Base-by-base conservation (phyloP, 176 grass and related monocot genomes). In the Luzula sylvatica region DNA sequence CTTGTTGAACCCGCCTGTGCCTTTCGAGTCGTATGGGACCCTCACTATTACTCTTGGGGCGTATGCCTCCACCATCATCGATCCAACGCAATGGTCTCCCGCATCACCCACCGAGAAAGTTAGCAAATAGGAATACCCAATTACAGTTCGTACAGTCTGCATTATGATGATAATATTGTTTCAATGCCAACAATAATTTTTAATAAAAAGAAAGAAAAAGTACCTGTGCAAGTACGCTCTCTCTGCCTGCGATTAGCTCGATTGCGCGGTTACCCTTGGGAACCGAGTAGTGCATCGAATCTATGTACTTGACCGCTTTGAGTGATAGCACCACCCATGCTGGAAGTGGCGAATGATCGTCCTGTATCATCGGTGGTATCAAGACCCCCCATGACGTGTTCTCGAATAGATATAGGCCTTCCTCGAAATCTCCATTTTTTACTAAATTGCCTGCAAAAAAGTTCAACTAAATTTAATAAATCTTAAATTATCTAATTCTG, bases 361-460 rank as follows among this genome's bases (percentile, higher is more conserved):
- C 83, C 72, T 84, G 76, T 43, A 84, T 81, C 61, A 83, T 81
- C 2, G 88, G 88, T 27, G 88, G 88, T 20, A 95, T 66, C 41
- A 95, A 76, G 16, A 88, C 79, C 0, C 88, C 88, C 79, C 83
- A 88, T 0, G 80, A 66, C 7, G 76, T 58, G 52, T 72, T 75
- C 11, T 79, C 76, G 0, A 88, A 20, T 42, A 95, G 69, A 73
- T 81, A 84, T 13, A 83, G 88, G 0, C 88, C 88, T 14, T 95
- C 83, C 83, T 95, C 88, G 47, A 95, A 84, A 0, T 82, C 88
- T 1, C 76, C 79, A 69, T 95, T 95, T 79, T 84, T 95, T 56
- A 95, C 61, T 50, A 95, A 18, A 65, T 94, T 83, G 3, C 32
- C 75, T 78, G 66, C 24, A n/a, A n/a, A n/a, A n/a, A n/a, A n/a